A percentile compares a stretch with the other conserved stretches of the same genome.
phyloP scores from a whole-genome alignment of 1,284 basidiomycete genomes.

The Cystobasidiaceae sp. region DNA sequence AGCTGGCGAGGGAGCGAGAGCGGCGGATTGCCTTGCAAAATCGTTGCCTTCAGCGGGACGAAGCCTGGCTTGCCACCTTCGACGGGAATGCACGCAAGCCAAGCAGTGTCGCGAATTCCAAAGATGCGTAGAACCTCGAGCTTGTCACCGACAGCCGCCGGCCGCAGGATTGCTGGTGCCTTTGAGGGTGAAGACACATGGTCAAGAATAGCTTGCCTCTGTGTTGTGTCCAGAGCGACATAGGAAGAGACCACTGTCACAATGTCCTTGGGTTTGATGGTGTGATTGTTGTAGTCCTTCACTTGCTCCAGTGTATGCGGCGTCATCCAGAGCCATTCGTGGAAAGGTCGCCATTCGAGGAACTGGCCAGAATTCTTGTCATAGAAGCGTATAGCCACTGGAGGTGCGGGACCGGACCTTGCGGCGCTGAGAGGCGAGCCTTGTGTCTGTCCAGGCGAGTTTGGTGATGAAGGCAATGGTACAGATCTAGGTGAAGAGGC shows the following conservation, averaged over 20 bases:
- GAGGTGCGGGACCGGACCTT: background rate
- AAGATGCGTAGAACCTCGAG: conserved; percentile 15
- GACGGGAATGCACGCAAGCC: conserved; percentile 19
- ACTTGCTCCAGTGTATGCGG: background rate
- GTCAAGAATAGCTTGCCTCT: conserved; percentile 6
- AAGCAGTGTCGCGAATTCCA: background rate
- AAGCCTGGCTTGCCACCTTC: conserved; percentile 15
- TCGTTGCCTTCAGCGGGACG: conserved; percentile 11
- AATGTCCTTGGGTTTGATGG: background rate
- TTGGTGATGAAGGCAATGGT: too few species aligned
- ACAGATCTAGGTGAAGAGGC: too few species aligned
- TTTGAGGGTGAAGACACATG: background rate
- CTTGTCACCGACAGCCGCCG: conserved; percentile 6
- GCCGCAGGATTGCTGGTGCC: conserved; percentile 5
- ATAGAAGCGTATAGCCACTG: conserved; percentile 6
- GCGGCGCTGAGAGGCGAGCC: too few species aligned
- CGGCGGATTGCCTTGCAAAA: background rate
- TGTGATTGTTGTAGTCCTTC: background rate
- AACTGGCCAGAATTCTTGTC: background rate
- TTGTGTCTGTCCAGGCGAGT: too few species aligned
- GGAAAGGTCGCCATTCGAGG: conserved; percentile 17
- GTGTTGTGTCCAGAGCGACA: background rate
- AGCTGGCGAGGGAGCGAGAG: background rate
- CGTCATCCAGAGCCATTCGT: conserved; percentile 17
- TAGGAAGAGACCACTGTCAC: conserved; percentile 3